phyloP scores from a whole-genome alignment of 257 asterid species.

The Eustoma russellianum region DNA sequence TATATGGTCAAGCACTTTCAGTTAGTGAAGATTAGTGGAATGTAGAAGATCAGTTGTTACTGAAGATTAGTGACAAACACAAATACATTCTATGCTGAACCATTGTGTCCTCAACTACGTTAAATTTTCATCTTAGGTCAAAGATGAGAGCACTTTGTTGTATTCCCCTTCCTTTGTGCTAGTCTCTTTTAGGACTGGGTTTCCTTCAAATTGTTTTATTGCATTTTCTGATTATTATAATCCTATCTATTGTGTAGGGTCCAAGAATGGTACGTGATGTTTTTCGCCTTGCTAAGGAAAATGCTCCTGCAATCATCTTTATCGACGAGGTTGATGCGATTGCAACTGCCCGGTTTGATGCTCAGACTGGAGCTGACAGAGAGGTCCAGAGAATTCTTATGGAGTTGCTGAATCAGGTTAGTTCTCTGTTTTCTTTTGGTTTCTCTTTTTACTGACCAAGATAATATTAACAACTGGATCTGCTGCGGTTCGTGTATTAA shows the following conservation, averaged over 20 bases:
- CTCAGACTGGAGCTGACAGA: constrained; percentile 86
- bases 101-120: too few relatives aligned
- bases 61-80: too few relatives aligned
- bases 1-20: too few relatives aligned
- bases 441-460: too few relatives aligned
- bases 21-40: too few relatives aligned
- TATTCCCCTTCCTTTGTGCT: too few relatives aligned
- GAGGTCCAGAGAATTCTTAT: constrained; percentile 80
- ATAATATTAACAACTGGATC: too few relatives aligned
- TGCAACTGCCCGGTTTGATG: constrained; percentile 82
- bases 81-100: too few relatives aligned
- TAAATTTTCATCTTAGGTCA: too few relatives aligned
- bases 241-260: constrained; percentile 34
- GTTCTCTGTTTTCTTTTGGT: not conserved
- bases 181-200: constrained; percentile 2
- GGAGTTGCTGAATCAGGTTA: constrained; percentile 74
- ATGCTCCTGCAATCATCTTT: constrained; percentile 78
- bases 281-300: constrained; percentile 74
- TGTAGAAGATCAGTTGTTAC: too few relatives aligned
- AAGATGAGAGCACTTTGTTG: too few relatives aligned
- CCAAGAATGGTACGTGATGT: constrained; percentile 83
- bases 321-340: constrained; percentile 83
- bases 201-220: not conserved
- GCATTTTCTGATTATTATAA: not conserved
- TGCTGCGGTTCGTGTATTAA: too few relatives aligned